A percentile compares a stretch with the other conserved stretches of the same genome.
phyloP scores from a whole-genome alignment of 192 early-diverging fungal species.

The Coemansia sp. region DNA sequence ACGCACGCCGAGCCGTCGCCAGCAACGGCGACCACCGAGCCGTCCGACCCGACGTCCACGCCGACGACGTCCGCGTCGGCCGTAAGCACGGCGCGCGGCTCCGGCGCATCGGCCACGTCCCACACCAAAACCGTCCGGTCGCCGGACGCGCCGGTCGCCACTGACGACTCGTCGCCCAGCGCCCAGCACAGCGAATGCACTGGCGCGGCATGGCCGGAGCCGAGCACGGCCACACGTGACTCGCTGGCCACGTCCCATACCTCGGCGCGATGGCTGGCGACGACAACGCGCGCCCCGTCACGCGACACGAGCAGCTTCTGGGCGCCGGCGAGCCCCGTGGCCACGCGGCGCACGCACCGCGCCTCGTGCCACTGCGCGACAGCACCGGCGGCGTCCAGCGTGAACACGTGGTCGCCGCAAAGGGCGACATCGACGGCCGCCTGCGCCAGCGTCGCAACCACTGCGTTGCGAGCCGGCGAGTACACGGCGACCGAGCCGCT shows the following conservation, averaged over 20 bases:
- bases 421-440: neutral
- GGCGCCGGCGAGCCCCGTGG: conserved; percentile 19
- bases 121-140: conserved; percentile 45
- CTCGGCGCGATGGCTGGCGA: conserved; percentile 44
- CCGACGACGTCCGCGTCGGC: conserved; percentile 23
- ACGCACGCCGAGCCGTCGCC: conserved; percentile 23
- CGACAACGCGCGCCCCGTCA: conserved; percentile 24
- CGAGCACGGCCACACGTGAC: conserved; percentile 12
- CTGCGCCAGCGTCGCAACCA: conserved; percentile 13
- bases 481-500: conserved; percentile 27
- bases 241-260: conserved; percentile 27
- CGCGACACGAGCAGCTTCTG: conserved; percentile 16
- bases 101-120: conserved; percentile 9
- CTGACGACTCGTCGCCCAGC: conserved; percentile 18
- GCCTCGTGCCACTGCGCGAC: conserved; percentile 30
- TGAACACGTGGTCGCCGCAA: conserved; percentile 6
- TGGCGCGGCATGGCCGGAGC: conserved; percentile 24
- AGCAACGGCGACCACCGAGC: conserved; percentile 37
- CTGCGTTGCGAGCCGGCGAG: conserved; percentile 43
- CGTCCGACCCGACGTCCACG: conserved; percentile 29
- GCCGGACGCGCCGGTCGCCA: conserved; percentile 32
- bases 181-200: conserved; percentile 39
- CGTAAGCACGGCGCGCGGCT: conserved; percentile 19
- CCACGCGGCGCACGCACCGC: conserved; percentile 1
- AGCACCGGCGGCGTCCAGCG: conserved; percentile 19